Base-by-base conservation (phyloP, 768 basidiomycete genomes). In the Fomitopsis serialis region DNA sequence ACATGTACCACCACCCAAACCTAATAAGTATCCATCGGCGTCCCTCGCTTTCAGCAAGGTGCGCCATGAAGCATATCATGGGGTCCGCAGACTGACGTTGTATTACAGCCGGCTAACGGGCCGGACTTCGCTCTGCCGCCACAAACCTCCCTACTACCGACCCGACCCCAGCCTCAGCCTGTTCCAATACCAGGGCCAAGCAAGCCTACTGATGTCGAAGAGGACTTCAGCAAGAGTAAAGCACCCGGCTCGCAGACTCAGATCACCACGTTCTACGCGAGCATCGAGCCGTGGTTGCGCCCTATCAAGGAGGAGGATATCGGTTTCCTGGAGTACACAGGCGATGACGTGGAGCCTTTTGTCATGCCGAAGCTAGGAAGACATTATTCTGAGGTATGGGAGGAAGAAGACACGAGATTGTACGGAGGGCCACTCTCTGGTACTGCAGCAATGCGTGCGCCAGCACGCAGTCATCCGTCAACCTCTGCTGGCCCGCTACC, bases 291-390 rank as follows among this genome's bases (percentile, higher is more conserved):
- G 11, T 99, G 89, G 76, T 75, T 95, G 63, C 85, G 94, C 48
- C 81, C 82, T 22, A 84, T 98, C 42, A 87, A 87, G 57, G 97
- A 98, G 70, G 97, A 98, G 68, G 97, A 99, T 64, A 73, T 98
- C 25, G 96, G 96, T 2, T 95, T 93, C 69, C 77, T 99, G 49
- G 89, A 92, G 55, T 89, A 89, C 62, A 85, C 86, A 11, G 89
- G 81, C n/a, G 94, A 98, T 62, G 94, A 97, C 56, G 75, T 90
- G 9, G 90, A 93, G 53, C 87, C 92, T 0, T 97, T 82, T 62
- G 70, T 92, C 32, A 81, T 95, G 70, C 96, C 96, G 25, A 81
- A 87, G 52, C 78, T 97, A 0, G 96, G 86, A 21, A 76, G 84
- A 59, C 94, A 96, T 70, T 99, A 98, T 63, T 72, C 82, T 32